Conservation (phyloP, 768 basidiomycete genomes). For the Leccinum longicurvipes region DNA sequence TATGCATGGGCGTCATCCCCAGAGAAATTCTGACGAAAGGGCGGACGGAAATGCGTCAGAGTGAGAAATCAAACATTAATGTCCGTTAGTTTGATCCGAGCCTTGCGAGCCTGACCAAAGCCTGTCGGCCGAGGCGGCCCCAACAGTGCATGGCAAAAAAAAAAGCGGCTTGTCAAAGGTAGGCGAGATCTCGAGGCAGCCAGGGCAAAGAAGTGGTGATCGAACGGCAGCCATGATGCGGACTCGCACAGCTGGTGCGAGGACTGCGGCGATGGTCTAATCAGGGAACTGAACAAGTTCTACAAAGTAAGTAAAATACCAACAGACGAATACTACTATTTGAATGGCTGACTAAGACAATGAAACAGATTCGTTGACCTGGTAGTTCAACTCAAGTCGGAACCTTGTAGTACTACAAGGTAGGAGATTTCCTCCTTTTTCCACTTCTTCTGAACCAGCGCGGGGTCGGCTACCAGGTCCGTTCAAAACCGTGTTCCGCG, state of each 20-base stretch:
- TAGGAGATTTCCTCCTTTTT: slow-evolving; percentile 11
- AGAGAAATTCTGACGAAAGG: background rate
- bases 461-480: slow-evolving; percentile 10
- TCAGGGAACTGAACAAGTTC: background rate
- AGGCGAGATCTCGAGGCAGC: background rate
- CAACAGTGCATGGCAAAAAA: slow-evolving; percentile 4
- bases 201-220: slow-evolving; percentile 2
- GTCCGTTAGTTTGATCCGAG: slow-evolving; percentile 3
- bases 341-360: slow-evolving; percentile 4
- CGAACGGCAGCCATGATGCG: background rate
- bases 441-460: slow-evolving; percentile 2
- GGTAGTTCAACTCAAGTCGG: too few species aligned
- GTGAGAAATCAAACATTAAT: background rate
- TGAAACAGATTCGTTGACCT: too few species aligned
- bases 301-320: too few species aligned
- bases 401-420: too few species aligned
- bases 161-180: background rate
- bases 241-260: background rate
- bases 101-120: background rate
- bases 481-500: slow-evolving; percentile 14
- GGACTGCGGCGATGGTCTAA: slow-evolving; percentile 8
- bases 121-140: background rate
- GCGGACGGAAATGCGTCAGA: background rate
- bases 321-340: too few species aligned
- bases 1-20: background rate